phyloP scores from a whole-genome alignment of 441 rosid species.

The Brassica hybrid region DNA sequence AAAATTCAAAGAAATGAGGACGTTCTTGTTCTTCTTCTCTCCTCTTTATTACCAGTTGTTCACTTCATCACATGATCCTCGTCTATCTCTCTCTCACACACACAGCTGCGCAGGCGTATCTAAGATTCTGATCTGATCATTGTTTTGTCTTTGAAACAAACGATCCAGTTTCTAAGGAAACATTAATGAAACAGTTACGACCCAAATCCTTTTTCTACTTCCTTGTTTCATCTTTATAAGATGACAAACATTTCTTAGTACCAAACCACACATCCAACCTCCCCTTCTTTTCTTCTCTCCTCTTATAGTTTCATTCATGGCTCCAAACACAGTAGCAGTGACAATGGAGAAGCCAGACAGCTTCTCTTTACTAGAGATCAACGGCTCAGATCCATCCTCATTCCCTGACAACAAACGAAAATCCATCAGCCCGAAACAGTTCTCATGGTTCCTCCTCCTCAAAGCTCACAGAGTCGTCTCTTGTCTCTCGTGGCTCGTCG shows the following conservation, averaged over 20 bases:
- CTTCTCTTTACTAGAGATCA: conserved; percentile 57
- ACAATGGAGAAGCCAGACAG: conserved; percentile 72
- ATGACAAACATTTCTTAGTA: conserved; percentile 4
- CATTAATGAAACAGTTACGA: conserved; percentile 30
- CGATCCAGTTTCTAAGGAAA: conserved; percentile 41
- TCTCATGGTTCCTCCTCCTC: conserved; percentile 71
- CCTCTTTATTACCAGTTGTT: conserved; percentile 45
- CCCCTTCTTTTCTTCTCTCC: background rate
- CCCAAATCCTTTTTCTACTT: background rate
- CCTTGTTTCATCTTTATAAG: background rate
- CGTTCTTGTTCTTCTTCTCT: conserved; percentile 31
- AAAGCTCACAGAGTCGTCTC: conserved; percentile 67
- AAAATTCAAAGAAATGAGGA: conserved; percentile 36
- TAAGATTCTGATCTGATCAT: conserved; percentile 38
- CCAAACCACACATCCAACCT: background rate
- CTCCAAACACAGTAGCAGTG: conserved; percentile 69
- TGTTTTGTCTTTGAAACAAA: conserved; percentile 38
- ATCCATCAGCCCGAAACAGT: conserved; percentile 66
- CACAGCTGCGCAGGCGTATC: conserved; percentile 33
- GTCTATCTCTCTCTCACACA: conserved; percentile 25
- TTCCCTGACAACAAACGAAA: conserved; percentile 68
- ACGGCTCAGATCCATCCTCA: conserved; percentile 52
- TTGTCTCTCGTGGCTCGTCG: conserved; percentile 60
- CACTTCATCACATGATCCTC: conserved; percentile 46
- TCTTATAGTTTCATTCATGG: conserved; percentile 45